Base-by-base conservation (phyloP, 352 stramenopile genomes). In the Thraustochytrium sp. region DNA sequence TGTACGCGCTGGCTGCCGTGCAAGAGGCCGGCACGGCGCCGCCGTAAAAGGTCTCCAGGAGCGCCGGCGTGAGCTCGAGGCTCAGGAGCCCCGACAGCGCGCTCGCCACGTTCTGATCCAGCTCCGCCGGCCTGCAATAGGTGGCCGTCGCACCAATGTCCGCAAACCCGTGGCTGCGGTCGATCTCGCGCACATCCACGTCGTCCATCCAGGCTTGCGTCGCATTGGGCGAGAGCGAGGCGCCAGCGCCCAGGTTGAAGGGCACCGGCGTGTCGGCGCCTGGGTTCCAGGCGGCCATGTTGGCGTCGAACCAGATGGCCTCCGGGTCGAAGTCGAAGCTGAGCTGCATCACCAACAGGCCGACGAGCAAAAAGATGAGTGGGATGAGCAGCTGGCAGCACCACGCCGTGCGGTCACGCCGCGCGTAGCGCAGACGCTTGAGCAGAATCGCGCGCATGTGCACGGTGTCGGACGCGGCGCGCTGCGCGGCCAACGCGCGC, bases 301-400 rank as follows among this genome's bases (percentile, higher is more conserved):
- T 31, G 42, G 59, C 26, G n/a, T 46, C 26, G 26, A 72, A 72
- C 13, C 13, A 34, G 26, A 44, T 44, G 9, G 59, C 36, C 16
- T 72, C 59, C 9, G 21, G 36, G 34, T 44, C 40, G 16, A 5
- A 13, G 36, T 44, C 46, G 3, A 72, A 72, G 59, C 8, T 72
- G 9, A 36, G n/a, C 29, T 44, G 68, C 42, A 77, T 62, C 26
- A 36, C 42, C 34, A 77, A 40, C 9, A 77, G 37, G n/a, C 65
- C 65, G 31, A 77, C 13, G 9, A 77, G 9, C n/a, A 77, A 72
- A 26, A 77, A 77, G n/a, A 72, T 36, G 18, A 77, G 8, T 13
- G 65, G 65, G 13, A 31, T 77, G 46, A 11, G 34, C 18, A 11
- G 34, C 9, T 77, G 65, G 65, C 65, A 77, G 38, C 42, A 62